Percentiles rank a stretch among this genome's conserved stretches.
These are phyloP conservation scores for Mortierella hygrophila DNA, from an alignment of 192 early-diverging fungal species.

Conservation along the genomic window DNA sequence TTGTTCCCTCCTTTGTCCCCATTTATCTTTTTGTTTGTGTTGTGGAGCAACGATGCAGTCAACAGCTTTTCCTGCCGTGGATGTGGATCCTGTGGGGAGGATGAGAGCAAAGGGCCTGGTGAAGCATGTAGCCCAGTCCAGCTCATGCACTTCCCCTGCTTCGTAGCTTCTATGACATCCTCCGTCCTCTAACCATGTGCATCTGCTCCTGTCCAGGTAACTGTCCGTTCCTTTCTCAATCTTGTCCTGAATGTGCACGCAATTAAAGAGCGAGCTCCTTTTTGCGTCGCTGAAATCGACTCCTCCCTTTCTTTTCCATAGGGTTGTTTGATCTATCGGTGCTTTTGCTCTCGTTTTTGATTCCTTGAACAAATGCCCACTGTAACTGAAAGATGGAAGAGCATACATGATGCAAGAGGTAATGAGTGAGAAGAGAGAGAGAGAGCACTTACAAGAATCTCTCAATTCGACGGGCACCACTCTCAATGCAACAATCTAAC, in stretches of 20 bases:
- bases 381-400: not conserved
- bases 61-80: not conserved
- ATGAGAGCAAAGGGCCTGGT: not conserved
- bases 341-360: too few species aligned
- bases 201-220: not conserved
- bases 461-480: constrained; percentile 52
- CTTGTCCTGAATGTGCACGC: not conserved
- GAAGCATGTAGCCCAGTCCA: not conserved
- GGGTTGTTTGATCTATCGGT: not conserved
- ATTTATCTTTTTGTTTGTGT: not conserved
- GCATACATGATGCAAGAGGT: not conserved
- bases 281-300: not conserved
- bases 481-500: constrained; percentile 50
- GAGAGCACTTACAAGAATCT: constrained; percentile 49
- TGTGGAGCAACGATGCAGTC: not conserved
- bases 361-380: not conserved
- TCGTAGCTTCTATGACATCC: not conserved
- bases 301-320: not conserved
- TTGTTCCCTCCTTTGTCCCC: not conserved
- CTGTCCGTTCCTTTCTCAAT: not conserved
- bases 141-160: not conserved
- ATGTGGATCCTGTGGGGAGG: not conserved
- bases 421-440: not conserved
- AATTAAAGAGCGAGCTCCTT: not conserved
- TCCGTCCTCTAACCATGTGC: not conserved